A percentile compares a stretch with the other conserved stretches of the same genome.
Evolutionary conservation across 2,329 filamentous ascomycete genomes (phyloP).

Genomic region (Macrophomina phaseolina): DNA sequence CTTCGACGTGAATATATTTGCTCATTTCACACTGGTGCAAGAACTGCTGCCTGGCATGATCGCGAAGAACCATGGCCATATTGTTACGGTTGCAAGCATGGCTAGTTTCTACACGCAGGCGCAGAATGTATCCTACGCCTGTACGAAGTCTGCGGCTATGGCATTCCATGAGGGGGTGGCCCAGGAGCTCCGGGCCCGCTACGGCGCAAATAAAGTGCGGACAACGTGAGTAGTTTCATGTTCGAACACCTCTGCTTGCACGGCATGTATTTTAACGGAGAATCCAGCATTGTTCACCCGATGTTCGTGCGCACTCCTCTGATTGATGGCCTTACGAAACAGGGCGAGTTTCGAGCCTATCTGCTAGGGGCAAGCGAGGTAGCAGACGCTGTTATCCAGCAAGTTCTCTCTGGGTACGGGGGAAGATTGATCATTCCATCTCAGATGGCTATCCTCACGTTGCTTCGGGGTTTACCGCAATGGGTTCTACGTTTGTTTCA

Average conservation of each 20-base stretch:
- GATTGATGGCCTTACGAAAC: constrained; percentile 32
- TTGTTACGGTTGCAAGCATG: constrained; percentile 62
- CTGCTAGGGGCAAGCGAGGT: constrained; percentile 48
- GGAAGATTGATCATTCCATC: constrained; percentile 49
- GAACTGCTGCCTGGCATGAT: constrained; percentile 46
- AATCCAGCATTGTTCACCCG: constrained; percentile 44
- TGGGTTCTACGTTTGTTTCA: neutral
- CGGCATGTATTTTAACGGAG: neutral
- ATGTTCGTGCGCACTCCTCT: constrained; percentile 50
- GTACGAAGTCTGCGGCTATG: constrained; percentile 58
- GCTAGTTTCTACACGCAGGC: constrained; percentile 45
- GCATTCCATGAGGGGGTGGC: constrained; percentile 58
- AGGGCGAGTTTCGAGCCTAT: neutral
- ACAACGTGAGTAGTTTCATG: neutral
- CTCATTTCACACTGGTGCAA: constrained; percentile 40
- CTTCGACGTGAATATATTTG: constrained; percentile 44
- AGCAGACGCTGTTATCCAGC: constrained; percentile 48
- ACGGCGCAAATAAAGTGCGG: constrained; percentile 36
- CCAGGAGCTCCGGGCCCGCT: constrained; percentile 46
- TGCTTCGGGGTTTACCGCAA: neutral
- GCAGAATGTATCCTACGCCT: constrained; percentile 59
- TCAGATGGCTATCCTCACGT: neutral
- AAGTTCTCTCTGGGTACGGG: constrained; percentile 47
- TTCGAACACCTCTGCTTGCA: neutral
- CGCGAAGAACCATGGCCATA: constrained; percentile 54